Conservation (phyloP, 306 rosid genomes). For the Cicer cuneatum region DNA sequence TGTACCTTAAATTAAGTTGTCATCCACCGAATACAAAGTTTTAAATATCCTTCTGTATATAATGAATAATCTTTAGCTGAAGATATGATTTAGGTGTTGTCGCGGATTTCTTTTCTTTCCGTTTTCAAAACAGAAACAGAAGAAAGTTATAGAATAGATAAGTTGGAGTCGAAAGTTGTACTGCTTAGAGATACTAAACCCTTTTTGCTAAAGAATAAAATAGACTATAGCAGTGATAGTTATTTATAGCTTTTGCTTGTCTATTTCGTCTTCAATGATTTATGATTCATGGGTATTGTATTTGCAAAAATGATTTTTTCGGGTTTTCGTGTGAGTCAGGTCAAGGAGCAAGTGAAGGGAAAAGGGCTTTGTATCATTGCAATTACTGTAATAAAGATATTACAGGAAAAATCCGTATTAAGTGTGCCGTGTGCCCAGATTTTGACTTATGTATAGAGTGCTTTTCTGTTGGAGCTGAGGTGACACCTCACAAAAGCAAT, state of each 20-base stretch:
- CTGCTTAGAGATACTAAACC: neutral
- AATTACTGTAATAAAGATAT: constrained; percentile 97
- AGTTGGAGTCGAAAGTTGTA: neutral
- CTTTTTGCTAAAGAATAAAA: neutral
- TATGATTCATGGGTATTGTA: constrained; percentile 24
- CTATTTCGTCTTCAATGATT: constrained; percentile 14
- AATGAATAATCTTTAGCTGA: constrained; percentile 1
- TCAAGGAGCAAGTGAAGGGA: constrained; percentile 85
- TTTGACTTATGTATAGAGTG: constrained; percentile 96
- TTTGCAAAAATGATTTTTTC: constrained; percentile 23
- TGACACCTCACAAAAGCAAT: constrained; percentile 86
- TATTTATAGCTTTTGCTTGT: constrained; percentile 30
- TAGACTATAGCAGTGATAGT: neutral
- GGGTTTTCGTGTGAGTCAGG: constrained; percentile 56
- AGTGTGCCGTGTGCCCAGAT: constrained; percentile 92
- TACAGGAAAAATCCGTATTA: constrained; percentile 90
- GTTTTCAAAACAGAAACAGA: neutral
- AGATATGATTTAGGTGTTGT: constrained; percentile 13
- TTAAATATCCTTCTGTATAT: neutral
- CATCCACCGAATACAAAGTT: constrained; percentile 10
- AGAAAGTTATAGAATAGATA: neutral
- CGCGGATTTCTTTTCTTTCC: neutral
- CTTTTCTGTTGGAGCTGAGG: constrained; percentile 95
- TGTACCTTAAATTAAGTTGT: neutral
- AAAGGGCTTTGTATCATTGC: constrained; percentile 91